Evolutionary conservation across 129 eudicot genomes (phyloP).

Genomic region (carrot (Daucus carota)): DNA sequence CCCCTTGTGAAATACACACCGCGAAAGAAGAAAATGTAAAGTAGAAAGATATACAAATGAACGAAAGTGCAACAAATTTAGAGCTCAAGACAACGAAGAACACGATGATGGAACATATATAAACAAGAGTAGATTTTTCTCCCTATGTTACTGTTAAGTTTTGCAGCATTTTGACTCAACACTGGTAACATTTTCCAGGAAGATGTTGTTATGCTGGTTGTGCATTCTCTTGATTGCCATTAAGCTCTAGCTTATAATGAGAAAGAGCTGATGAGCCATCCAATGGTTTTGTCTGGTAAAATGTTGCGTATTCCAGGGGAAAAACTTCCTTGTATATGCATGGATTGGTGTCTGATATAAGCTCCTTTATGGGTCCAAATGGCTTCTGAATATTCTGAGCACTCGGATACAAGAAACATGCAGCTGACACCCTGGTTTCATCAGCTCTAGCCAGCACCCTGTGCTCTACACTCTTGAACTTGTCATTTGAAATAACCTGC

Average conservation of each 20-base stretch:
- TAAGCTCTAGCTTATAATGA: conserved; percentile 22
- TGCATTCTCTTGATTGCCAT: background rate
- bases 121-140: background rate
- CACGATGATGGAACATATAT: background rate
- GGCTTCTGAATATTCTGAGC: conserved; percentile 7
- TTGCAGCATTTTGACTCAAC: background rate
- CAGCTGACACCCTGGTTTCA: conserved; percentile 31
- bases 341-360: conserved; percentile 26
- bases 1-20: background rate
- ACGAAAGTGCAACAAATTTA: background rate
- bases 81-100: too few relatives aligned
- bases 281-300: conserved; percentile 12
- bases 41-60: background rate
- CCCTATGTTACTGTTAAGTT: background rate
- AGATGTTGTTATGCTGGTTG: background rate
- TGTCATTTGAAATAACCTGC: conserved; percentile 37
- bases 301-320: conserved; percentile 18
- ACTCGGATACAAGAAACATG: conserved; percentile 39
- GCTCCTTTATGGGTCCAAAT: conserved; percentile 30
- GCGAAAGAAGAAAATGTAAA: background rate
- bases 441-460: conserved; percentile 26
- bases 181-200: too few relatives aligned
- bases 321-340: conserved; percentile 27
- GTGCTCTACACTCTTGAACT: conserved; percentile 38
- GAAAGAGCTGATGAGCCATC: conserved; percentile 22